Evolutionary conservation across 352 stramenopile genomes (phyloP), one percentile per base, ranked within the genome.

Genomic region (Phytopythium montanum): DNA sequence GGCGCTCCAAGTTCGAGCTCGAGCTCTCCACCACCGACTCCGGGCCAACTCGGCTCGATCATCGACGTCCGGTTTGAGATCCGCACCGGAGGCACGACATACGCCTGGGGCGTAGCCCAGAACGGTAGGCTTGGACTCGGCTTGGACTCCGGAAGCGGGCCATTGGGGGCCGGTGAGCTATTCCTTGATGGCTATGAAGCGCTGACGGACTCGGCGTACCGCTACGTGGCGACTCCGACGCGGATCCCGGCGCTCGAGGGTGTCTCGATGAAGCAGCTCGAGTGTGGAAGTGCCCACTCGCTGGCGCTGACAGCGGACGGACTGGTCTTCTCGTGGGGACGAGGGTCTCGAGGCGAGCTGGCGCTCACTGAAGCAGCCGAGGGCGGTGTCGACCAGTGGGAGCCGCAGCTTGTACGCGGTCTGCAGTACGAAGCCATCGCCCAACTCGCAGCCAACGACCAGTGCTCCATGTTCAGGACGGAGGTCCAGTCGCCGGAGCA

Each of bases 121-220:
- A 83, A 85, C 25, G 82, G 82, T 3, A 72, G 82, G 0, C 59
- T 92, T 0, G 82, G 82, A 0, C 36, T 90, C 12, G 79, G 79
- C n/a, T 38, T 73, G 53, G 58, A 63, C 8, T 23, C 59, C 5
- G 53, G 49, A 25, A 25, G 21, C n/a, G n/a, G n/a, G 0, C 5
- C 13, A 36, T 26, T 49, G 28, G 33, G 54, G 1, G 36, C 42
- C 55, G 42, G 44, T 14, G 53, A 59, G 12, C 52, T 70, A n/a
- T 81, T 87, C 31, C 65, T 71, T 2, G 78, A 92, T 33, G 82
- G 82, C 1, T 90, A 90, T 48, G 82, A 92, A 36, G 78, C 80
- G 45, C 64, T 87, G n/a, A 92, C 82, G 1, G 80, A 90, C 44
- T 72, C 70, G 4, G 60, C 69, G 23, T 92, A 92, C 58, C 75